Conservation (phyloP, 768 basidiomycete genomes). For the Boletus tomentosulus region DNA sequence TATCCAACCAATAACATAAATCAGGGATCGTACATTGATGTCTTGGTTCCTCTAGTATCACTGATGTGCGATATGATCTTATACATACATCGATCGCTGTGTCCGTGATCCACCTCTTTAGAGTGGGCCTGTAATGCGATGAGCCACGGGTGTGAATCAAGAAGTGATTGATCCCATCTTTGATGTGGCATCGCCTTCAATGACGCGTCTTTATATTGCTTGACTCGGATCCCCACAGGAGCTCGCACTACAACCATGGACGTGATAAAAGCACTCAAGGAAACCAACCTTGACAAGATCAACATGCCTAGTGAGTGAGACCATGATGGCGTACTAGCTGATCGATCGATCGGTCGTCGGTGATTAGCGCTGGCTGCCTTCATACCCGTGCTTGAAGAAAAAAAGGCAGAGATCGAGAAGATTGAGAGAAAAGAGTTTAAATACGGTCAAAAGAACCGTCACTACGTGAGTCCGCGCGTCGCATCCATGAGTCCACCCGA, state of each 20-base stretch:
- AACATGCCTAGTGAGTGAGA: conserved; percentile 33
- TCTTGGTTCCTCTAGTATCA: no score
- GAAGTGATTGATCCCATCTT: background rate
- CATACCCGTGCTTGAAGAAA: conserved; percentile 46
- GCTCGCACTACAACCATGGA: conserved; percentile 30
- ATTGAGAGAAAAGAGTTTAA: conserved; percentile 52
- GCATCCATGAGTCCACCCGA: no score
- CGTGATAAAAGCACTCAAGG: conserved; percentile 28
- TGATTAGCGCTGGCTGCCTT: conserved; percentile 45
- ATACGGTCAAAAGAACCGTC: conserved; percentile 44
- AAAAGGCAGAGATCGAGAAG: conserved; percentile 42
- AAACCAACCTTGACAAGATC: conserved; percentile 30
- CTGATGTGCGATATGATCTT: no score
- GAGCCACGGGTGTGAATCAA: background rate
- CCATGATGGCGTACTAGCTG: background rate
- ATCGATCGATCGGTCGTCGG: conserved; percentile 5
- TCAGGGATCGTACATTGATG: no score
- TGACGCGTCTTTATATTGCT: background rate
- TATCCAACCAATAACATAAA: no score
- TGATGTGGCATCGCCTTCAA: conserved; percentile 1
- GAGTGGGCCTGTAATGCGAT: background rate
- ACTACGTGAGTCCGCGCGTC: conserved; percentile 28
- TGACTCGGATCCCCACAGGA: background rate
- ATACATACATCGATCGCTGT: background rate
- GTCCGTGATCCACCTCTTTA: background rate